Conservation (phyloP, 257 asterid genomes). For the Jacaranda copaia region DNA sequence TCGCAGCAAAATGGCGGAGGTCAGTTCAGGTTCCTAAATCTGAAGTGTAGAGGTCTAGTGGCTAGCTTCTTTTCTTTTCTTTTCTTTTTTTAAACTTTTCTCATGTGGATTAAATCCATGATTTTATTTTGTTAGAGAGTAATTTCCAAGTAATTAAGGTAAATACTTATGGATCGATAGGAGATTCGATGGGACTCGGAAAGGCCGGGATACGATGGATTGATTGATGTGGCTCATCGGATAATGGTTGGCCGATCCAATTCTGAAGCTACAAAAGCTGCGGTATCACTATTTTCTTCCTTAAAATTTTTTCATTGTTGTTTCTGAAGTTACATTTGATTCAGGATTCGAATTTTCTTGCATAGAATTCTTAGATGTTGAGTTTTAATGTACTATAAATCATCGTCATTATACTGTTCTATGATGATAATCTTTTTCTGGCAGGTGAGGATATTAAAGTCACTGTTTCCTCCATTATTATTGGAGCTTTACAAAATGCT, state of each 20-base stretch:
- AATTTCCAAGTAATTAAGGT: constrained; percentile 7
- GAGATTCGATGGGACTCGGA: constrained; percentile 89
- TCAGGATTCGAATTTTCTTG: background rate
- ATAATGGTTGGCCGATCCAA: constrained; percentile 74
- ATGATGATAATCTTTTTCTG: constrained; percentile 14
- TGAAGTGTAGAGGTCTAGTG: too few relatives aligned
- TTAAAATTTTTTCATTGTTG: background rate
- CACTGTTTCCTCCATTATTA: constrained; percentile 73
- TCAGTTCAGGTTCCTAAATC: constrained; percentile 10
- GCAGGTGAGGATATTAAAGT: constrained; percentile 68
- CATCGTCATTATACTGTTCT: background rate
- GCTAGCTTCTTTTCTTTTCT: background rate
- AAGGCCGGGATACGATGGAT: constrained; percentile 82
- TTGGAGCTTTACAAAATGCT: constrained; percentile 73
- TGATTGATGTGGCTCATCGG: constrained; percentile 81
- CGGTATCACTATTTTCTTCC: constrained; percentile 49
- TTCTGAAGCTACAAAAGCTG: constrained; percentile 68
- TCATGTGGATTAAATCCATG: background rate
- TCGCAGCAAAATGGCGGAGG: constrained; percentile 82
- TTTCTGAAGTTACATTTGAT: background rate
- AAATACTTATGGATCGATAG: constrained; percentile 42
- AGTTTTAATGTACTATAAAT: background rate
- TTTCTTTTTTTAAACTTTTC: background rate
- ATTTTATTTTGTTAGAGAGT: background rate
- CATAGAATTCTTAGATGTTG: background rate